Conservation (phyloP, 345 rosid species). For the Physaria fendleri region DNA sequence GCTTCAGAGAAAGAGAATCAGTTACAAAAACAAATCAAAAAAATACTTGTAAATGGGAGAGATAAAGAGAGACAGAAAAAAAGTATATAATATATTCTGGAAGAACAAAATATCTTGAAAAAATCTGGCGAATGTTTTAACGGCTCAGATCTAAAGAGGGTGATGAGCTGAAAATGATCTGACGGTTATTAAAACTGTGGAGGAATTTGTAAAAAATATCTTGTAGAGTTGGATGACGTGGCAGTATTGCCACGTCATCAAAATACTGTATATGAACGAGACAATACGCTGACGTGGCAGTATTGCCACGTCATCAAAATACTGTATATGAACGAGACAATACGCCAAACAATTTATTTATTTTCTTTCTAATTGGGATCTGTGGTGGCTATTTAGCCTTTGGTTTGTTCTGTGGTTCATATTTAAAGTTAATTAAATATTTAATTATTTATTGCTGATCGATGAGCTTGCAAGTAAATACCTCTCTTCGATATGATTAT, state of each 20-base stretch:
- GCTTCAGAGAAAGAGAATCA: slow-evolving; percentile 1
- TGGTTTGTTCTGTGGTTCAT: slow-evolving; percentile 19
- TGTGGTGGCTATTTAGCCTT: slow-evolving; percentile 11
- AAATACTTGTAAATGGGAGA: slow-evolving; percentile 1
- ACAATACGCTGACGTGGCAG: slow-evolving; percentile 39
- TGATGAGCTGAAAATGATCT: slow-evolving; percentile 25
- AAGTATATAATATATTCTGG: background rate
- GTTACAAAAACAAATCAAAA: slow-evolving; percentile 5
- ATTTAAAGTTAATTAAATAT: slow-evolving; percentile 24
- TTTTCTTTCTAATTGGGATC: slow-evolving; percentile 10
- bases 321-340: slow-evolving; percentile 16
- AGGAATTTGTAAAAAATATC: slow-evolving; percentile 37
- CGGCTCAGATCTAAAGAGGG: slow-evolving; percentile 15
- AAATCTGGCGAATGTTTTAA: slow-evolving; percentile 23
- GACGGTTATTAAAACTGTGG: slow-evolving; percentile 17
- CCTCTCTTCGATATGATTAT: too few species aligned
- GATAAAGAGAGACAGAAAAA: background rate
- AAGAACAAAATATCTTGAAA: slow-evolving; percentile 36
- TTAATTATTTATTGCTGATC: too few species aligned
- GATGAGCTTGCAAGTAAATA: too few species aligned
- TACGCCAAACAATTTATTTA: slow-evolving; percentile 15
- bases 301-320: slow-evolving; percentile 42
- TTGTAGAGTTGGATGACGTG: slow-evolving; percentile 30
- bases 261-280: background rate
- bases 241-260: slow-evolving; percentile 47